Conservation (phyloP, 2,329 filamentous ascomycete species). For the Lasiodiplodia sp. region DNA sequence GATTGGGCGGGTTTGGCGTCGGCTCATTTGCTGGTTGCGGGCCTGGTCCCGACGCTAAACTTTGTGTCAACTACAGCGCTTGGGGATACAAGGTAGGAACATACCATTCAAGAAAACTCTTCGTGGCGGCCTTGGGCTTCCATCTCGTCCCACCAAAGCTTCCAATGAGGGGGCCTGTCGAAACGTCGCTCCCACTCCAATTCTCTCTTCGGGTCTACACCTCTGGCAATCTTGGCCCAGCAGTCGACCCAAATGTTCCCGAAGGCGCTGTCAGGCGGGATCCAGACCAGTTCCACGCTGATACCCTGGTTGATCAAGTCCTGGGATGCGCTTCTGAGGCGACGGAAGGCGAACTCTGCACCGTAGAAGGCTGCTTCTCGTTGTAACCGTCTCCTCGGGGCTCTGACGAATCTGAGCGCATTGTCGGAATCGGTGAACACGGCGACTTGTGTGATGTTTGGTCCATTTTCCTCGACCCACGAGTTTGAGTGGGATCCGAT, state of each 20-base stretch:
- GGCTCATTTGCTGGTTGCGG: background rate
- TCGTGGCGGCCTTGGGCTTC: background rate
- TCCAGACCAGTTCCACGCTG: background rate
- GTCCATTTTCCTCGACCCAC: background rate
- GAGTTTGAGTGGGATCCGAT: background rate
- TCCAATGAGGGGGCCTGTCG: background rate
- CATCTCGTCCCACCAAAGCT: background rate
- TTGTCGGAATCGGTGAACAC: background rate
- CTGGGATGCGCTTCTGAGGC: too few relatives aligned
- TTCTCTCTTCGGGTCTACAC: too few relatives aligned
- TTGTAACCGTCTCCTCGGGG: rapidly evolving
- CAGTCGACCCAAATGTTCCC: constrained; percentile 3
- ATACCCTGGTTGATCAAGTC: background rate
- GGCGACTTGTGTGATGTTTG: background rate
- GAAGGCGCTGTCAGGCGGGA: background rate
- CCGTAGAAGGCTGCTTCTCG: background rate
- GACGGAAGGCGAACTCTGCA: background rate
- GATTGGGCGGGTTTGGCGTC: background rate
- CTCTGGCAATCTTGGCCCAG: background rate
- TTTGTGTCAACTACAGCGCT: background rate
- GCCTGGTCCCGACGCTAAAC: constrained; percentile 11
- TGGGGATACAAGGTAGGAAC: too few relatives aligned
- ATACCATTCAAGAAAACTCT: background rate
- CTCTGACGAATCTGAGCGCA: background rate
- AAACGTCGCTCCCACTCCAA: too few relatives aligned